A percentile compares a stretch with the other conserved stretches of the same genome.
Evolutionary conservation across 2,329 filamentous ascomycete genomes (phyloP).

Genomic region (Rhinocladiella similis): DNA sequence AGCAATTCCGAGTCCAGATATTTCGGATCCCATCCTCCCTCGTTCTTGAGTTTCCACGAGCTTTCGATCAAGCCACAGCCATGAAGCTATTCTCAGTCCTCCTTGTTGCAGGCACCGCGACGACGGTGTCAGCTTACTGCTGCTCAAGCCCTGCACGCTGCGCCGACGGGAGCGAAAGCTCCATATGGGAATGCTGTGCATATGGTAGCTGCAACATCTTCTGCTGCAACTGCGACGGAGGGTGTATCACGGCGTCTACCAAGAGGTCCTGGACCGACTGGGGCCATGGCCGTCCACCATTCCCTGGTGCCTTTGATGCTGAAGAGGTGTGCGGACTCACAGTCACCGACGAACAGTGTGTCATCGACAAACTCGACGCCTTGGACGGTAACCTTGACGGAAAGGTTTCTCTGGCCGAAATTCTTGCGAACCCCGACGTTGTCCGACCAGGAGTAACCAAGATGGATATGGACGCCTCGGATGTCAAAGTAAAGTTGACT

Average conservation of each 20-base stretch:
- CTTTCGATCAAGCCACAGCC: background rate
- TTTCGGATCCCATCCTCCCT: background rate
- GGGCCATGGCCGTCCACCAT: background rate
- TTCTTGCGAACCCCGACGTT: constrained; percentile 3
- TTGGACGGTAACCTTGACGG: constrained; percentile 2
- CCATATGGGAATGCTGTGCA: background rate
- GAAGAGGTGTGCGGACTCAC: background rate
- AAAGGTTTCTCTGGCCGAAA: constrained; percentile 1
- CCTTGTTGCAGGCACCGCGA: background rate
- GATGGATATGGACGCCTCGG: background rate
- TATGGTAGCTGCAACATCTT: constrained; percentile 8
- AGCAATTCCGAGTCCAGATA: background rate
- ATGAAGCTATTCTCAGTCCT: constrained; percentile 3
- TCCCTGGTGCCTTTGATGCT: background rate
- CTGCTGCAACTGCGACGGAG: constrained; percentile 5
- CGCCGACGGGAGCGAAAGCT: background rate
- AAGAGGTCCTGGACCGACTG: background rate
- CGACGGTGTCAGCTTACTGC: constrained; percentile 3
- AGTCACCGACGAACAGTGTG: background rate
- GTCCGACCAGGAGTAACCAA: background rate
- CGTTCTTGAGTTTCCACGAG: no score
- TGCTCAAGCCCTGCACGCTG: background rate
- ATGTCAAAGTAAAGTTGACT: background rate
- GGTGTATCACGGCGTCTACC: background rate
- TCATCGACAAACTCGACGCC: background rate